phyloP scores from a whole-genome alignment of 331 rosid species.

The Pyrus hybrid region DNA sequence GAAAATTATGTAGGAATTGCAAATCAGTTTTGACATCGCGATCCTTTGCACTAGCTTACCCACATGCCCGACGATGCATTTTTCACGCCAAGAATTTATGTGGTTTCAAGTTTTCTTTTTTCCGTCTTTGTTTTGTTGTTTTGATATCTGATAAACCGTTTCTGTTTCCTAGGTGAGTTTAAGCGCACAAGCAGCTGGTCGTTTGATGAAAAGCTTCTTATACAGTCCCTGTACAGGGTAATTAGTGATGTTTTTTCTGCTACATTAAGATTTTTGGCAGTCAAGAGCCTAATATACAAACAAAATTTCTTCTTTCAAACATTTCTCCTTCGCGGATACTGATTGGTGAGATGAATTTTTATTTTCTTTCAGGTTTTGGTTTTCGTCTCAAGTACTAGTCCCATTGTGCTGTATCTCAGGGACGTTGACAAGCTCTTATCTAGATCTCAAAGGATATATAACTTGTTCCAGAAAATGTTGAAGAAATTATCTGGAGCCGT shows the following conservation, averaged over 20 bases:
- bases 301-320: background rate
- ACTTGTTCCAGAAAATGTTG: constrained; percentile 81
- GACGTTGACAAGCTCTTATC: constrained; percentile 57
- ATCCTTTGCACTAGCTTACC: background rate
- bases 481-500: constrained; percentile 72
- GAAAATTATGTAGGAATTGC: background rate
- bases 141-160: background rate
- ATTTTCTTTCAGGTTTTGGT: constrained; percentile 54
- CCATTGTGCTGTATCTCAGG: constrained; percentile 75
- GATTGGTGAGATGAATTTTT: background rate
- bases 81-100: no score
- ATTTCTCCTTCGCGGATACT: background rate
- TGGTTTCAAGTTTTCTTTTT: no score
- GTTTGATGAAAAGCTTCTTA: constrained; percentile 78
- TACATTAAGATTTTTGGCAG: background rate
- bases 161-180: constrained; percentile 36
- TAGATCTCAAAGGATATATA: constrained; percentile 60
- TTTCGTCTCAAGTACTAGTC: constrained; percentile 64
- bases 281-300: background rate
- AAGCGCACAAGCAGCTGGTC: constrained; percentile 84
- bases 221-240: constrained; percentile 82
- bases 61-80: no score
- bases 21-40: background rate
- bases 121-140: no score
- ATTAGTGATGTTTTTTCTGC: background rate